Conservation (phyloP, 106 monocot species). For the Phalaenopsis aphrodite region DNA sequence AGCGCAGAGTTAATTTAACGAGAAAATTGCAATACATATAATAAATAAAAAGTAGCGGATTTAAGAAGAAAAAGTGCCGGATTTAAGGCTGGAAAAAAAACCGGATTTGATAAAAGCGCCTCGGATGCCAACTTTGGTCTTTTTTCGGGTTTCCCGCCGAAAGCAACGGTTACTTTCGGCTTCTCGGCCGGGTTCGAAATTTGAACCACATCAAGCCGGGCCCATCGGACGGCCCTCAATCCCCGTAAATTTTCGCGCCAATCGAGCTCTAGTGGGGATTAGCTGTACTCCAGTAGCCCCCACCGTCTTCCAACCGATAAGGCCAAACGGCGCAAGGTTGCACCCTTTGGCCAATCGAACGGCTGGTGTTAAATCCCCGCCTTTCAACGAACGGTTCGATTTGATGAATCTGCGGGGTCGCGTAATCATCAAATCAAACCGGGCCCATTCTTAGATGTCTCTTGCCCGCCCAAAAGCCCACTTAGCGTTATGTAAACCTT, state of each 20-base stretch:
- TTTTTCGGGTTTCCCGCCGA: conserved; percentile 11
- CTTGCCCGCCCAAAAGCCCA: neutral
- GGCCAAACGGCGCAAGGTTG: neutral
- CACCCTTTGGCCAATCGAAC: neutral
- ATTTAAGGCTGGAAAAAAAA: neutral
- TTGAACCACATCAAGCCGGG: neutral
- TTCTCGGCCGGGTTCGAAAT: conserved; percentile 6
- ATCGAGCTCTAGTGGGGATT: neutral
- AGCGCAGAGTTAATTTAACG: neutral
- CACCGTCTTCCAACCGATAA: neutral
- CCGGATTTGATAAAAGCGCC: conserved; percentile 5
- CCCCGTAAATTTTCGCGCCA: conserved; percentile 6
- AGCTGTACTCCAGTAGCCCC: conserved; percentile 6
- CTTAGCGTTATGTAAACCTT: neutral
- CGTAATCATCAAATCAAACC: neutral
- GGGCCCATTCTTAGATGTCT: neutral
- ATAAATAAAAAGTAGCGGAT: no score
- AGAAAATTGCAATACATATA: neutral
- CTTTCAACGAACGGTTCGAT: neutral
- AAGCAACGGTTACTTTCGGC: conserved; percentile 12
- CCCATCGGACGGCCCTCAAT: conserved; percentile 6
- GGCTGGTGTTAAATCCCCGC: neutral
- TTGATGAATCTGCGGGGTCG: neutral
- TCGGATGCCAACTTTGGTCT: neutral
- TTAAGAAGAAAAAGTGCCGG: neutral